Evolutionary conservation across 345 rosid genomes (phyloP), one percentile per base, ranked within the genome.

Genomic region (Isatis tinctoria): DNA sequence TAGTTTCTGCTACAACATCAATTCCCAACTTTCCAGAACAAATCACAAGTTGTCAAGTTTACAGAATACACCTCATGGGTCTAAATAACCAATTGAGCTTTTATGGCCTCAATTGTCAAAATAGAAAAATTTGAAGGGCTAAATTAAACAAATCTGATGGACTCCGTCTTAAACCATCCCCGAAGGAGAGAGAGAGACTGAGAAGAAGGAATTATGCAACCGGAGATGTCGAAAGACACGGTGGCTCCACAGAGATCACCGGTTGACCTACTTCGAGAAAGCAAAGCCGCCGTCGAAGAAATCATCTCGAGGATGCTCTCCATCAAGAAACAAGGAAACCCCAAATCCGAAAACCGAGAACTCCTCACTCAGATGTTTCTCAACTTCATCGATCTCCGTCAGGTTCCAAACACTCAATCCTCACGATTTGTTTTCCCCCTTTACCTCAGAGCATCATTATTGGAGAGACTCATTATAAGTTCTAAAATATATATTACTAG

Each of bases 361-460:
- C 87, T 83, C 65, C 82, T 89, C 80, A 85, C 97, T 40, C 96
- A 88, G 65, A 92, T 85, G 87, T 85, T 92, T 73, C 89, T 95
- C 80, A 78, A 86, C 69, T 88, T 95, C 81, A 85, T 95, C 82
- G 73, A 78, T 60, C 92, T 95, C 18, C 97, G 97, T 33, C 97
- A 92, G 96, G 98, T 92, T 39, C 56, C 0, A 37, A 53, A 3
- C 7, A 13, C 24, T 7, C 6, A 60, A 30, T 5, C 22, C 36
- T 12, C 16, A 0, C 35, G 18, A 8, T 66, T 66, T 37, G 16
- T 1, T 14, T 26, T 33, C 10, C 0, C 33, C 22, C 16, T 37
- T 43, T 14, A 2, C 0, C 18, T 0, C 33, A 3, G 30, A 30
- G n/a, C n/a, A n/a, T n/a, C n/a, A n/a, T n/a, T n/a, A n/a, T n/a